These are phyloP conservation scores for Russula olivacea DNA, from an alignment of 768 basidiomycete species.

Conservation along the genomic window DNA sequence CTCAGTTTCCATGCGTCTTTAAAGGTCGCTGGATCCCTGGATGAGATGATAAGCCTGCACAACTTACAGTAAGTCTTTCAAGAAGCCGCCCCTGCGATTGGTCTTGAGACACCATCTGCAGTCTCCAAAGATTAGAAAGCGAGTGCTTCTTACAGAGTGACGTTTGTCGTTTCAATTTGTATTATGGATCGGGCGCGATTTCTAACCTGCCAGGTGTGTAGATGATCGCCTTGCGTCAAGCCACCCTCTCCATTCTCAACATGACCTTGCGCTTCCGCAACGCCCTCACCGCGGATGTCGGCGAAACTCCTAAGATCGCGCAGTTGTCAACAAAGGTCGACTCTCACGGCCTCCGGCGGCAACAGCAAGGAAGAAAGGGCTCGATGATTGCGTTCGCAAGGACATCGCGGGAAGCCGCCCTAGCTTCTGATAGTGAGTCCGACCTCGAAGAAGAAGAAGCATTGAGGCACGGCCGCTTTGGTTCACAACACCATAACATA, in stretches of 20 bases:
- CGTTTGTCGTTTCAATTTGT: conserved; percentile 35
- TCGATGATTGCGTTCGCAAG: conserved; percentile 60
- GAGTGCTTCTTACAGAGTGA: conserved; percentile 60
- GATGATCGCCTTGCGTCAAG: conserved; percentile 59
- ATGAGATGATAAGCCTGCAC: conserved; percentile 69
- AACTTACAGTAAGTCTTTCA: conserved; percentile 53
- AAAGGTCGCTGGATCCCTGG: conserved; percentile 52
- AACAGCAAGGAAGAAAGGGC: conserved; percentile 48
- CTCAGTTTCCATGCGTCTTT: conserved; percentile 54
- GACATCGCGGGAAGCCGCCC: conserved; percentile 31
- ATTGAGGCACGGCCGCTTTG: conserved; percentile 23
- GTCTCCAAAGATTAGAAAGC: conserved; percentile 53
- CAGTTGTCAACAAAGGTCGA: conserved; percentile 44
- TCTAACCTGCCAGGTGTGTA: conserved; percentile 29
- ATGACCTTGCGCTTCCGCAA: conserved; percentile 67
- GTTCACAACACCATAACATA: conserved; percentile 40
- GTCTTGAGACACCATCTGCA: conserved; percentile 28
- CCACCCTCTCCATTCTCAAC: conserved; percentile 65
- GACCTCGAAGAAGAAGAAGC: conserved; percentile 29
- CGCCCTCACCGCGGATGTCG: conserved; percentile 53
- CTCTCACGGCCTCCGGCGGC: conserved; percentile 50
- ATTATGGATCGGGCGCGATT: background rate
- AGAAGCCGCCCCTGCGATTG: background rate
- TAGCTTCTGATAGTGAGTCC: conserved; percentile 40
- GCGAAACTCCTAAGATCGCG: conserved; percentile 55